Base-by-base conservation (phyloP, 1,284 basidiomycete genomes). In the Trichosporon coremiiforme region DNA sequence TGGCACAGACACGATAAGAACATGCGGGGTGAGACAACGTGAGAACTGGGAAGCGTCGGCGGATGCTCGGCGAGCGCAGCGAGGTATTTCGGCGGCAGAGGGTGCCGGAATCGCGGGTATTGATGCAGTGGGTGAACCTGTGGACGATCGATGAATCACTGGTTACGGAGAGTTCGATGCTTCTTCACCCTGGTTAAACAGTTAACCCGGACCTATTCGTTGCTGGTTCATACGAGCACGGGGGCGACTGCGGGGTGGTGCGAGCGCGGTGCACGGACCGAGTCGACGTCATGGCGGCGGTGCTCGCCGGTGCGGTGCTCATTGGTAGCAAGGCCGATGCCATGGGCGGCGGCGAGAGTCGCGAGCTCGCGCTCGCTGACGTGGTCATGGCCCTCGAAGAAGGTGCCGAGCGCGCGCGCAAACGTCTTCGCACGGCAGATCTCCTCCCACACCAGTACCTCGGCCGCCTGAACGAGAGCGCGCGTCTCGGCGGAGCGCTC, bases 361-460 rank as follows among this genome's bases (percentile, higher is more conserved):
- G 66, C 65, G 57, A 82, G 69, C 25, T 75, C 72, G 13, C 67
- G 63, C 66, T 77, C 75, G 25, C 53, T 68, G 35, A 79, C 74
- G 17, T 67, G 50, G 50, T 68, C 70, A 2, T 45, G 50, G 35
- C 20, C n/a, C 13, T 55, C 71, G 57, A 79, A 79, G 75, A 76
- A 75, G 38, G 66, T 55, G 4, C 79, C 80, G 20, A 82, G 71
- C 4, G 69, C 74, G 15, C 75, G 74, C 0, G 74, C 71, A 62
- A 81, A 82, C 63, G 71, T 69, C 71, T 78, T 78, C 2, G 76
- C 80, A 25, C 77, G 75, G 66, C 74, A 76, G 17, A 82, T 74
- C 74, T 82, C 77, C 64, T 72, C 68, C 77, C 78, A 80, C 0
- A 75, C 80, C 31, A 78, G 66, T 10, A 79, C 74, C 67, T 82